Percentiles rank a stretch among this genome's conserved stretches.
phyloP scores from a whole-genome alignment of 1,284 basidiomycete genomes.

The Cryptococcus maquisensis region DNA sequence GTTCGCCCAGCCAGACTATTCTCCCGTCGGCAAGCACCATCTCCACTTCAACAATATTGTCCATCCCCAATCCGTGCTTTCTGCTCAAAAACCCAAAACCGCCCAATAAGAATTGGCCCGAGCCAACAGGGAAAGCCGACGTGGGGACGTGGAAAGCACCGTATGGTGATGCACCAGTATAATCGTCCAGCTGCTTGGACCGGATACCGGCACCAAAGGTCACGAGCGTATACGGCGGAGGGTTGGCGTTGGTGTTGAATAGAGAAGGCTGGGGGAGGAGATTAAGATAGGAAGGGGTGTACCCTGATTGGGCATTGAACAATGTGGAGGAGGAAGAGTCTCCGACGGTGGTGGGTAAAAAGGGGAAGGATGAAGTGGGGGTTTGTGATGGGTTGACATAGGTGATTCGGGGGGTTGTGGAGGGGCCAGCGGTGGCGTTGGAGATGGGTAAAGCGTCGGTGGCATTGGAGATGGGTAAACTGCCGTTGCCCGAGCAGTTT shows the following conservation, averaged over 20 bases:
- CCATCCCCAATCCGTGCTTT: conserved; percentile 75
- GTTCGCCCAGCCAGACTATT: conserved; percentile 58
- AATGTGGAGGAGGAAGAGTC: conserved; percentile 13
- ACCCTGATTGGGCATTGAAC: conserved; percentile 3
- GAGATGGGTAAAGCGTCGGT: conserved; percentile 4
- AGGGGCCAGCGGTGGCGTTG: conserved; percentile 1
- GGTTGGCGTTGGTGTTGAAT: conserved; percentile 46
- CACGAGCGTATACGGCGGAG: conserved; percentile 66
- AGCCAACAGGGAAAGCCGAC: conserved; percentile 53
- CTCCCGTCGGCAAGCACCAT: conserved; percentile 68
- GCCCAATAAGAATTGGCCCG: conserved; percentile 76
- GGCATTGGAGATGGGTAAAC: not conserved
- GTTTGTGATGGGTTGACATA: conserved; percentile 38
- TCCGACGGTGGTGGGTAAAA: conserved; percentile 19
- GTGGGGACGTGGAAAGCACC: conserved; percentile 80
- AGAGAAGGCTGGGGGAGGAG: conserved; percentile 4
- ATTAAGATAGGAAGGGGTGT: conserved; percentile 6
- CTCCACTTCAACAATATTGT: conserved; percentile 75
- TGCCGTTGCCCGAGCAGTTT: not conserved
- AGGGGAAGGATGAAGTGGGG: conserved; percentile 18
- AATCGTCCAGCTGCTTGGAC: conserved; percentile 76
- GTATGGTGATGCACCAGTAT: conserved; percentile 66
- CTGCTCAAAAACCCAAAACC: conserved; percentile 86
- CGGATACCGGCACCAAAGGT: conserved; percentile 76
- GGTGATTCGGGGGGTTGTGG: conserved; percentile 18